A percentile compares a stretch with the other conserved stretches of the same genome.
These are phyloP conservation scores for Agrocybe chaxingu DNA, from an alignment of 768 basidiomycete genomes.

Conservation along the genomic window DNA sequence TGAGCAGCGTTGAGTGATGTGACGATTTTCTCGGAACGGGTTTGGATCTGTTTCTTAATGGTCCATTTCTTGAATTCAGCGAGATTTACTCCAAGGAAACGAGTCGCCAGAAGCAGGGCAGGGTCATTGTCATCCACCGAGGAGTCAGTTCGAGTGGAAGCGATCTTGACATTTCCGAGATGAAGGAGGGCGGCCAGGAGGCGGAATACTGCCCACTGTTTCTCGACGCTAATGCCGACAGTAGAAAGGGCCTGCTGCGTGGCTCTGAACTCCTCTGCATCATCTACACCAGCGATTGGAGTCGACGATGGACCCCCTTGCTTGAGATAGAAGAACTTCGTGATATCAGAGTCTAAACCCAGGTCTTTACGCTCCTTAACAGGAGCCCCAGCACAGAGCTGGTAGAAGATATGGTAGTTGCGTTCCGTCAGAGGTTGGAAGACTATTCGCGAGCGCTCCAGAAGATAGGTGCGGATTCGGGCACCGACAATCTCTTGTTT, in stretches of 20 bases:
- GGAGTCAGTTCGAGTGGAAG: conserved; percentile 77
- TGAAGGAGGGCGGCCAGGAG: conserved; percentile 91
- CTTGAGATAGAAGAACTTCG: conserved; percentile 87
- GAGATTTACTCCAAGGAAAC: conserved; percentile 85
- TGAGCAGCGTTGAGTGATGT: conserved; percentile 82
- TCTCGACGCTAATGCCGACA: conserved; percentile 96
- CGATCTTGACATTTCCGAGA: conserved; percentile 96
- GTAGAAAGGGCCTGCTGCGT: conserved; percentile 96
- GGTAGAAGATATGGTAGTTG: conserved; percentile 99
- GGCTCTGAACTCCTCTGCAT: conserved; percentile 89
- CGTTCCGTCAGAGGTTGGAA: conserved; percentile 96
- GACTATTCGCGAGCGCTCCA: conserved; percentile 96
- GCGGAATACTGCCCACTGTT: conserved; percentile 97
- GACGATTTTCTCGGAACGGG: conserved; percentile 93
- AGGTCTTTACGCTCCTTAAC: conserved; percentile 94
- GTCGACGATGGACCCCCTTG: conserved; percentile 90
- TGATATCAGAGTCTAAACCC: conserved; percentile 81
- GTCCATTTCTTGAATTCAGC: conserved; percentile 99
- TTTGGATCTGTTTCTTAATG: conserved; percentile 94
- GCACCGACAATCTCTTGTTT: conserved; percentile 97
- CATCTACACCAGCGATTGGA: conserved; percentile 90
- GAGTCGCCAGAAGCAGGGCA: conserved; percentile 75
- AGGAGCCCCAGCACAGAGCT: conserved; percentile 95
- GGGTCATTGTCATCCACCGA: conserved; percentile 80
- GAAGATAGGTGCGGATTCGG: conserved; percentile 95